Conservation (phyloP, 2,329 filamentous ascomycete genomes). For the Arthroderma uncinatum region DNA sequence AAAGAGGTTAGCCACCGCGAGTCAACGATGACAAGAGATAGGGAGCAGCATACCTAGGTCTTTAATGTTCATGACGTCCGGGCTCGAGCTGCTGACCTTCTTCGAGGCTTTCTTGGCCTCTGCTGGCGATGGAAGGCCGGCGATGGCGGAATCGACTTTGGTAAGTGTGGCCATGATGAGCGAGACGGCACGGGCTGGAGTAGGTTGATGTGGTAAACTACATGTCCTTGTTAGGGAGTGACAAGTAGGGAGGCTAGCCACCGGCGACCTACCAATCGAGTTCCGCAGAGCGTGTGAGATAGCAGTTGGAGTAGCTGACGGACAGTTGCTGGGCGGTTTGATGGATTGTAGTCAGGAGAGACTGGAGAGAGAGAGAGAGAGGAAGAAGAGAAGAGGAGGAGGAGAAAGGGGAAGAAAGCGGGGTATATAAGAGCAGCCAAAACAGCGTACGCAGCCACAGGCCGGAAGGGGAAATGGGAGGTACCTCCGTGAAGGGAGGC, state of each 20-base stretch:
- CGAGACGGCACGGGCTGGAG: not conserved
- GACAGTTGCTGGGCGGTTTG: not conserved
- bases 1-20: not conserved
- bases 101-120: slow-evolving; percentile 40
- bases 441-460: not conserved
- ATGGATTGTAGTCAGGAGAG: not conserved
- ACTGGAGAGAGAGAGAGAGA: slow-evolving; percentile 6
- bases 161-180: slow-evolving; percentile 54
- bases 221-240: slow-evolving; percentile 4
- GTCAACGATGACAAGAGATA: not conserved
- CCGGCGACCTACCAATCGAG: not conserved
- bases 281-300: slow-evolving; percentile 5
- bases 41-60: slow-evolving; percentile 58
- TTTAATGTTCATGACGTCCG: slow-evolving; percentile 70
- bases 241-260: not conserved
- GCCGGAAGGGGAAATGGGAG: not conserved
- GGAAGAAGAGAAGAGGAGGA: slow-evolving; percentile 10
- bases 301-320: not conserved
- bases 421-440: not conserved
- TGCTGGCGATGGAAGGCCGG: slow-evolving; percentile 59
- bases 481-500: not conserved
- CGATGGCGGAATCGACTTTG: slow-evolving; percentile 87
- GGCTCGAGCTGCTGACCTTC: slow-evolving; percentile 51
- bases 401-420: slow-evolving; percentile 2
- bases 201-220: not conserved